A percentile compares a stretch with the other conserved stretches of the same genome.
Conservation (phyloP, 2,329 filamentous ascomycete species). For the Calonectria honghensis region DNA sequence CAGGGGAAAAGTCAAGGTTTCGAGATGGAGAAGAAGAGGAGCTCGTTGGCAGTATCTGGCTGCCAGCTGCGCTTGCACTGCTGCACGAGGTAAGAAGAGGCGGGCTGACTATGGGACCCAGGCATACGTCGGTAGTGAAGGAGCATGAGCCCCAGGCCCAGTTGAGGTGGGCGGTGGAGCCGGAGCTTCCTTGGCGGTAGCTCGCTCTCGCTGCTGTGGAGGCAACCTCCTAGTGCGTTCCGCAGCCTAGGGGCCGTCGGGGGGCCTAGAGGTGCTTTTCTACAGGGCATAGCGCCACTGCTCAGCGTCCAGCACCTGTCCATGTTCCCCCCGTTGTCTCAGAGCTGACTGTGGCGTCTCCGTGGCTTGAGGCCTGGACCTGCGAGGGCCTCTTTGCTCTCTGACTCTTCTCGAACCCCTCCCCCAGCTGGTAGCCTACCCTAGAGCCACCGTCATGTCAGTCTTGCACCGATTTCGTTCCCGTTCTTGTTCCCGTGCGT, state of each 20-base stretch:
- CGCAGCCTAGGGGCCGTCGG: conserved; percentile 20
- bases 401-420: background rate
- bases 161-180: conserved; percentile 25
- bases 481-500: background rate
- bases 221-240: conserved; percentile 12
- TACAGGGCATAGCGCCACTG: conserved; percentile 33
- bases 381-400: background rate
- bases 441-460: background rate
- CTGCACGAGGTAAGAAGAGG: conserved; percentile 27
- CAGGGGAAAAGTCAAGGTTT: conserved; percentile 19
- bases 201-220: conserved; percentile 26
- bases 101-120: conserved; percentile 31
- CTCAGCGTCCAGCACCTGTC: conserved; percentile 11
- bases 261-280: conserved; percentile 1
- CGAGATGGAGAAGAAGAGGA: conserved; percentile 24
- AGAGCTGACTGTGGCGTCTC: conserved; percentile 16
- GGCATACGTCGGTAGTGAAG: conserved; percentile 16
- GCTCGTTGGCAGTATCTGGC: conserved; percentile 21
- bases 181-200: conserved; percentile 28
- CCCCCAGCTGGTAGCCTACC: background rate
- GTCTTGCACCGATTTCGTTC: background rate
- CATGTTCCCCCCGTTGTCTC: conserved; percentile 13
- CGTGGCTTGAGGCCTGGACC: conserved; percentile 17
- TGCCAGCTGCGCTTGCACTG: conserved; percentile 28
- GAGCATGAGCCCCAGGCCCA: background rate